phyloP scores from a whole-genome alignment of 1,284 basidiomycete species.

The Tylopilus orsonianus region DNA sequence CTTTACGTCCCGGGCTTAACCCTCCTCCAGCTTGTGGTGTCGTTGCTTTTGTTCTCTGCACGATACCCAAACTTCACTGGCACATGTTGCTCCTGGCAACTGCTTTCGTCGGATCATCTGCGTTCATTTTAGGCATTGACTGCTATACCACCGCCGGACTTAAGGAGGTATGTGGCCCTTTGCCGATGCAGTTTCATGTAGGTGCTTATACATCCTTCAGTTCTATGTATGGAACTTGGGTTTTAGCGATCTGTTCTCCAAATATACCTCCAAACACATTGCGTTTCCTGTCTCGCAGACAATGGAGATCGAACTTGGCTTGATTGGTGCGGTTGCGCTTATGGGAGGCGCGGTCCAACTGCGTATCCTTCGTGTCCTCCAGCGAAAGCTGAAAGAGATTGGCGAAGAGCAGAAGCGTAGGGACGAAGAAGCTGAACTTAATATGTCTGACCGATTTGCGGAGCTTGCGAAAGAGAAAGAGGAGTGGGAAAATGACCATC shows the following conservation, averaged over 20 bases:
- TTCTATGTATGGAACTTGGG: slow-evolving; percentile 97
- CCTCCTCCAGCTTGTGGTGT: slow-evolving; percentile 49
- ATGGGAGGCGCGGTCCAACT: slow-evolving; percentile 91
- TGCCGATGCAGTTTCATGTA: not conserved
- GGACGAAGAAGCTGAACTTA: slow-evolving; percentile 74
- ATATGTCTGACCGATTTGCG: slow-evolving; percentile 72
- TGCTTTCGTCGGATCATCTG: slow-evolving; percentile 88
- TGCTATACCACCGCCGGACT: slow-evolving; percentile 89
- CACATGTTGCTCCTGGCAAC: slow-evolving; percentile 81
- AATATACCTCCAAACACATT: slow-evolving; percentile 64
- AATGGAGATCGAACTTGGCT: slow-evolving; percentile 92
- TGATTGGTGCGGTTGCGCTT: slow-evolving; percentile 77
- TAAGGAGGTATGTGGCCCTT: slow-evolving; percentile 68
- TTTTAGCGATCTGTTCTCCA: slow-evolving; percentile 76
- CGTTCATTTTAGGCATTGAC: slow-evolving; percentile 90
- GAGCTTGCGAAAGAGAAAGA: slow-evolving; percentile 70
- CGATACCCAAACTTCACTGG: slow-evolving; percentile 75
- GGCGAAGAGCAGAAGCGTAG: slow-evolving; percentile 71
- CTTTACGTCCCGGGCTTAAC: slow-evolving; percentile 18
- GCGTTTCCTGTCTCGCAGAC: slow-evolving; percentile 83
- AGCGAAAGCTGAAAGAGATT: slow-evolving; percentile 77
- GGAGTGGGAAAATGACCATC: slow-evolving; percentile 87
- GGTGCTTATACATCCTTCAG: slow-evolving; percentile 38
- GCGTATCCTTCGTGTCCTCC: slow-evolving; percentile 77
- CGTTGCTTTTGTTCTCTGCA: slow-evolving; percentile 59